Base-by-base conservation (phyloP, 2,329 filamentous ascomycete genomes). In the Fusarium penzigii region DNA sequence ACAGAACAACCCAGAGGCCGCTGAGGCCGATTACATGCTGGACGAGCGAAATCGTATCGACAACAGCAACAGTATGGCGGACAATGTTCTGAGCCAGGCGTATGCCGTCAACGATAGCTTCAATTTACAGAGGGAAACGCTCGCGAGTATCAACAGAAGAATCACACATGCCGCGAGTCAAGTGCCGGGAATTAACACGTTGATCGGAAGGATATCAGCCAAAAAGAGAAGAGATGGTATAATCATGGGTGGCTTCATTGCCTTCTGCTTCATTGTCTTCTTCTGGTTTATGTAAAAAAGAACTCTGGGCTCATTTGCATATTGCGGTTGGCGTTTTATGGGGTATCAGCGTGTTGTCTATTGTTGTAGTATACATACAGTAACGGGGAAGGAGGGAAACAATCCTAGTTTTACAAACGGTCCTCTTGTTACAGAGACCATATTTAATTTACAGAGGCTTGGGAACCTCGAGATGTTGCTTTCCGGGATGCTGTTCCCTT, bases 91-190 rank as follows among this genome's bases (percentile, higher is more conserved):
- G 53, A 92, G 88, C 68, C 94, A 97, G 77, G 94, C 94, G 8
- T 99, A 99, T 74, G 92, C 93, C 11, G 91, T 97, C 48, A 95
- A 96, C 69, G 92, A 97, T 75, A 92, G 81, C 71, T 97, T 99
- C 70, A 80, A 83, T 13, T 67, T 92, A 50, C 94, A 99, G 78
- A 81, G 92, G 55, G 92, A 97, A 78, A 93, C 88, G 25, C 74
- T 99, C 56, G 83, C 87, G 42, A 95, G 84, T 70, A 93, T 99
- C 67, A 96, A 97, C 71, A 80, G 93, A 56, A 82, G 93, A 57
- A 97, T 99, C 71, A 92, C 90, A 5, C 80, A 88, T 34, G 93
- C 92, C 29, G 94, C 93, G 39, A 91, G 89, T 67, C 89, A 96
- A 69, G 88, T 99, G 14, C 94, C 94, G 0, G 94, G 94, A 1